Percentiles rank a stretch among this genome's conserved stretches.
These are phyloP conservation scores for Coemansia sp. DNA, from an alignment of 192 early-diverging fungal genomes.

Conservation along the genomic window DNA sequence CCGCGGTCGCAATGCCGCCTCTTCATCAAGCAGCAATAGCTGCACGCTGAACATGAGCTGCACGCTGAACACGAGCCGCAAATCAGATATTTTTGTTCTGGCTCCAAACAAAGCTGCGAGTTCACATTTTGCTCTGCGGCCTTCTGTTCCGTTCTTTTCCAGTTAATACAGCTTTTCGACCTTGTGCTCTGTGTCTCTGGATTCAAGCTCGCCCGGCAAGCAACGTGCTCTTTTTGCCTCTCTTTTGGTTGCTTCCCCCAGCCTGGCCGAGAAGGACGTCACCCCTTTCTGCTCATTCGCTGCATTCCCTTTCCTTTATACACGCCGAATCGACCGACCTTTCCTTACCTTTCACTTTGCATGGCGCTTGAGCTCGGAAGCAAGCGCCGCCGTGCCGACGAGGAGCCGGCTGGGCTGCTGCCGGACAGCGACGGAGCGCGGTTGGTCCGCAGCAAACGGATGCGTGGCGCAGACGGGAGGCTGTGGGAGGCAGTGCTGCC, in stretches of 20 bases:
- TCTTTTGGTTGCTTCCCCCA: too few relatives aligned
- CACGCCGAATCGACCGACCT: too few relatives aligned
- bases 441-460: conserved; percentile 10
- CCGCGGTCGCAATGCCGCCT: too few relatives aligned
- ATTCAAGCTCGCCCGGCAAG: too few relatives aligned
- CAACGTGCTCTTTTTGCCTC: not conserved
- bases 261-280: too few relatives aligned
- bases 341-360: not conserved
- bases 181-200: too few relatives aligned
- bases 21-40: too few relatives aligned
- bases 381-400: conserved; percentile 6
- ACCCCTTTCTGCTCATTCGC: not conserved
- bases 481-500: conserved; percentile 6
- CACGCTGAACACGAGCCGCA: not conserved
- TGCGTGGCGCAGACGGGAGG: conserved; percentile 8
- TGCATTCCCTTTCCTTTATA: too few relatives aligned
- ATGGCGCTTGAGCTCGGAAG: not conserved
- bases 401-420: not conserved
- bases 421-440: not conserved
- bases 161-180: not conserved
- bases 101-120: not conserved
- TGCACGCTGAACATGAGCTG: not conserved
- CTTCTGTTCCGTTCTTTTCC: not conserved
- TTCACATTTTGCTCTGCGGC: not conserved
- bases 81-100: conserved; percentile 2